Evolutionary conservation across 805 yeast species (phyloP).

Genomic region (Tetrapisispora phaffii): DNA sequence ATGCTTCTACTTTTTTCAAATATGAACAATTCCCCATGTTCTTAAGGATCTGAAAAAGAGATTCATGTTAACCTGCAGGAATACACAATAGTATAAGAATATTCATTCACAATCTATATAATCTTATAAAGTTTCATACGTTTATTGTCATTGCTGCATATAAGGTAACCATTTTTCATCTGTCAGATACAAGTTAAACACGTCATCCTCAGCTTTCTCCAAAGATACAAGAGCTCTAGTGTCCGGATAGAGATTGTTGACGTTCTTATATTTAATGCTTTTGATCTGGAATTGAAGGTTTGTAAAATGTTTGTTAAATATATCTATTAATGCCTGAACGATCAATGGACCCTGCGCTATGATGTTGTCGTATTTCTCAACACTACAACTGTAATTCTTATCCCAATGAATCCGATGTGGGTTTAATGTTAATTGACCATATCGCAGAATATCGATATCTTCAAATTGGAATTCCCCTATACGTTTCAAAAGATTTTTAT

Average conservation of each 20-base stretch:
- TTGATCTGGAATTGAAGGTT: conserved; percentile 25
- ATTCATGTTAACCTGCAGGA: too few relatives aligned
- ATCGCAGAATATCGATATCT: conserved; percentile 40
- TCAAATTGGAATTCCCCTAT: conserved; percentile 23
- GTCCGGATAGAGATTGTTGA: conserved; percentile 34
- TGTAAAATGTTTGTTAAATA: conserved; percentile 29
- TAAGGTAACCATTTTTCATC: neutral
- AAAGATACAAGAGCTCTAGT: conserved; percentile 18
- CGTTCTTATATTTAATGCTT: conserved; percentile 31
- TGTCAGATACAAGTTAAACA: neutral
- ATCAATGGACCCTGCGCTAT: conserved; percentile 79
- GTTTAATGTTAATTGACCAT: conserved; percentile 70
- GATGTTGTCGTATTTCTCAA: conserved; percentile 52
- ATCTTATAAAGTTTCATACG: too few relatives aligned
- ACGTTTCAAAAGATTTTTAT: neutral
- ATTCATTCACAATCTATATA: too few relatives aligned
- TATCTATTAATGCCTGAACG: conserved; percentile 48
- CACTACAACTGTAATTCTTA: conserved; percentile 36
- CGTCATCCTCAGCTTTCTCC: neutral
- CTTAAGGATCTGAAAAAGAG: neutral
- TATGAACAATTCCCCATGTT: neutral
- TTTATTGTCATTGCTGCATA: neutral
- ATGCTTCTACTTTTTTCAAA: neutral
- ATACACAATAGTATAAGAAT: too few relatives aligned
- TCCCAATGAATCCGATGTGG: conserved; percentile 80